Percentiles rank a stretch among this genome's conserved stretches.
Evolutionary conservation across 768 basidiomycete genomes (phyloP).

Genomic region (Holtermanniella nyarrowii): DNA sequence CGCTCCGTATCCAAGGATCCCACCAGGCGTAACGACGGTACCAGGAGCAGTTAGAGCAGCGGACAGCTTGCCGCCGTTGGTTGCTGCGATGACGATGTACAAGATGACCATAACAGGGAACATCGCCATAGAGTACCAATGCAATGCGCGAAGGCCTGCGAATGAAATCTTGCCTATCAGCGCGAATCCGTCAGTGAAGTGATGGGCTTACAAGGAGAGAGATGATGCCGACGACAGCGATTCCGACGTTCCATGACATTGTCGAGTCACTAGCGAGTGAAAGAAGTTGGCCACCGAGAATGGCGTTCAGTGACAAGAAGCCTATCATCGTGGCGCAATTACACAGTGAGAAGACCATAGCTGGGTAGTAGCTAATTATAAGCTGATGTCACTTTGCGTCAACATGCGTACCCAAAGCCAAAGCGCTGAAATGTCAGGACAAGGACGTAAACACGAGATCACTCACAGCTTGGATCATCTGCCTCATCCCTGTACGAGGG

Average conservation of each 20-base stretch:
- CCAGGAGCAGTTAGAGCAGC: constrained; percentile 2
- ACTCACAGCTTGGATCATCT: constrained; percentile 67
- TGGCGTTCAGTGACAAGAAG: constrained; percentile 57
- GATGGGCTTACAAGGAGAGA: constrained; percentile 28
- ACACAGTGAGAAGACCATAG: constrained; percentile 41
- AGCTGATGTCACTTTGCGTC: neutral
- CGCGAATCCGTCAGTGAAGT: neutral
- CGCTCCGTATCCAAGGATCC: constrained; percentile 33
- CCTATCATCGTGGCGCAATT: constrained; percentile 56
- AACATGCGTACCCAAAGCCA: neutral
- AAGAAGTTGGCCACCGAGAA: constrained; percentile 60
- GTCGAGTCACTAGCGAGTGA: constrained; percentile 49
- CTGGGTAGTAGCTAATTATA: constrained; percentile 40
- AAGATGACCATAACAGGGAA: constrained; percentile 37
- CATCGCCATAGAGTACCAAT: constrained; percentile 33
- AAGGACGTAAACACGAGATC: constrained; percentile 50
- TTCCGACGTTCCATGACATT: constrained; percentile 51
- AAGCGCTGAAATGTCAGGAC: constrained; percentile 9
- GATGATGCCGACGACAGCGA: constrained; percentile 35
- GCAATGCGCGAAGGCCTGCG: constrained; percentile 35
- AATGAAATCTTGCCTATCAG: constrained; percentile 28
- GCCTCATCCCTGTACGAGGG: constrained; percentile 65
- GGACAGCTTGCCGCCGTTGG: constrained; percentile 23
- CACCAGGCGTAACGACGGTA: constrained; percentile 18
- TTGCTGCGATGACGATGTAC: constrained; percentile 30